Conservation (phyloP, 306 rosid species). For the Parietaria judaica region DNA sequence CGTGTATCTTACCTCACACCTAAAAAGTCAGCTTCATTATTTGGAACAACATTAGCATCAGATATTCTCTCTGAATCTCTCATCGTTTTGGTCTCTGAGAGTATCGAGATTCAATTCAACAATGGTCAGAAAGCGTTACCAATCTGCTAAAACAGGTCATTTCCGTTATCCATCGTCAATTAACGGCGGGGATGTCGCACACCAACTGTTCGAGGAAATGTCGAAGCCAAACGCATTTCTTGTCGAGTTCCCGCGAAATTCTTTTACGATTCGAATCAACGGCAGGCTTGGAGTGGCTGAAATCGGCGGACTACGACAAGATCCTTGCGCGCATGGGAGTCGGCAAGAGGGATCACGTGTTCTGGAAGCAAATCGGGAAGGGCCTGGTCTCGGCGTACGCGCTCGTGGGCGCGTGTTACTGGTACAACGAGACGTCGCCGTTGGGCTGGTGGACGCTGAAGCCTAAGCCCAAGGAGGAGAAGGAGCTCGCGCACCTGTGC, state of each 20-base stretch:
- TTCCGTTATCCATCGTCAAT: no score
- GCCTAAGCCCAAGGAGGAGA: slow-evolving; percentile 66
- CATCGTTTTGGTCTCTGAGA: neutral
- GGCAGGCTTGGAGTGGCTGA: slow-evolving; percentile 47
- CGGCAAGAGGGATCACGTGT: slow-evolving; percentile 54
- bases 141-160: slow-evolving; percentile 50
- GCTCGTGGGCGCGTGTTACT: slow-evolving; percentile 59
- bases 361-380: slow-evolving; percentile 66
- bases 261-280: neutral
- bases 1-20: no score
- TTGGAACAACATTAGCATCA: no score
- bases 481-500: slow-evolving; percentile 71
- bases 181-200: no score
- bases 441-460: slow-evolving; percentile 65
- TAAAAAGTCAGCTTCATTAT: no score
- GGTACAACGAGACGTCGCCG: slow-evolving; percentile 58
- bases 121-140: slow-evolving; percentile 60
- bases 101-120: neutral
- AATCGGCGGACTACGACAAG: slow-evolving; percentile 39
- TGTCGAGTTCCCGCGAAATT: no score
- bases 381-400: slow-evolving; percentile 51
- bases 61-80: no score
- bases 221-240: neutral
- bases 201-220: slow-evolving; percentile 20
- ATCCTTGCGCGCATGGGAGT: slow-evolving; percentile 51